Evolutionary conservation across 2,329 filamentous ascomycete genomes (phyloP), one percentile per base, ranked within the genome.

Genomic region (Trematosphaeria pertusa): DNA sequence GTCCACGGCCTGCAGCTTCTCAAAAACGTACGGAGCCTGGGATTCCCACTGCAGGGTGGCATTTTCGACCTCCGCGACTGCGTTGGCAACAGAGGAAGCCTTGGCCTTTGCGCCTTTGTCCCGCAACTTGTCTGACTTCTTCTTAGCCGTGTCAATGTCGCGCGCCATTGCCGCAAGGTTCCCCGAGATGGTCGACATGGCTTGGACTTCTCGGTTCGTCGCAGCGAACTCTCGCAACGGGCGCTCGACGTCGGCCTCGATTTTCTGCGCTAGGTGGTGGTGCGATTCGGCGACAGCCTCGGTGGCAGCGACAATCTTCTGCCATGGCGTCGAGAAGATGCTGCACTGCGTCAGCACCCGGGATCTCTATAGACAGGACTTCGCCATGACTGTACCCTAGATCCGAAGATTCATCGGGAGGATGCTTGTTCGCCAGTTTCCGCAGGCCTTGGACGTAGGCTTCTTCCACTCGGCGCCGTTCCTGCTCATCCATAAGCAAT

Each of bases 11-110:
- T 99, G 94, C 19, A 99, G 82, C 50, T 87, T 88, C 73, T 99
- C 94, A 66, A 96, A 97, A 50, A 97, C 88, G 72, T 90, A 97
- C 1, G 94, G 94, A 11, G 94, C 91, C 71, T 96, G 91, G 1
- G 91, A 91, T 45, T 96, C 87, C 94, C 94, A 99, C 68, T 96
- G 88, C 56, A 87, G 82, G 34, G 81, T 84, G n/a, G 91, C 87
- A 50, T 85, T 85, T 54, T 96, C 89, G 33, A 95, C 83, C 55
- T 86, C 87, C 14, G 84, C 78, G 9, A 84, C 81, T 10, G 91
- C 91, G 52, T 81, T 81, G 33, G 91, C 88, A 30, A 94, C 83
- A 72, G 94, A 96, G 48, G 85, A 84, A 2, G 87, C 81, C 61
- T 85, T 91, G 32, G 87, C 85, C 73, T 87, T 91, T 43, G 82